phyloP scores from a whole-genome alignment of 2,329 filamentous ascomycete genomes.

The Ophiostoma ips region DNA sequence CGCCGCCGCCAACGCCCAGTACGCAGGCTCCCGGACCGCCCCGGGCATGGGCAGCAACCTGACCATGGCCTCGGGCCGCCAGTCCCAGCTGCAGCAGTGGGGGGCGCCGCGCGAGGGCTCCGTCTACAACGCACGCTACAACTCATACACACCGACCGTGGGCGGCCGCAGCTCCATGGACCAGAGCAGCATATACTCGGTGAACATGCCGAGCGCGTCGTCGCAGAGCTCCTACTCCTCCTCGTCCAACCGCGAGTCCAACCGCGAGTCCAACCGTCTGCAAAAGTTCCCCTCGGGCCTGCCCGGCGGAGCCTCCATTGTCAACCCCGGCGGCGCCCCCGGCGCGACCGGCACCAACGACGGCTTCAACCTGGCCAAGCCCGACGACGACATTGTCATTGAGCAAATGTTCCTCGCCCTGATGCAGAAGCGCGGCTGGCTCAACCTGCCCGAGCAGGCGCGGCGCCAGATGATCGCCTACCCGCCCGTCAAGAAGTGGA shows the following conservation, averaged over 20 bases:
- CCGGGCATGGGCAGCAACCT: slow-evolving; percentile 42
- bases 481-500: slow-evolving; percentile 93
- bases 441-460: slow-evolving; percentile 89
- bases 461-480: slow-evolving; percentile 93
- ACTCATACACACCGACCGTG: slow-evolving; percentile 45
- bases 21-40: slow-evolving; percentile 49
- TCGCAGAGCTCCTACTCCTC: slow-evolving; percentile 43
- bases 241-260: slow-evolving; percentile 38
- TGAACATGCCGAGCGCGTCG: slow-evolving; percentile 39
- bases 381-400: slow-evolving; percentile 67
- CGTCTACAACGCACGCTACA: slow-evolving; percentile 43
- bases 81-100: slow-evolving; percentile 68
- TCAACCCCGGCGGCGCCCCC: background rate
- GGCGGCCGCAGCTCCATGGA: slow-evolving; percentile 43
- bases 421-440: slow-evolving; percentile 97
- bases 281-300: slow-evolving; percentile 28
- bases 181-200: slow-evolving; percentile 40
- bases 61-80: slow-evolving; percentile 59
- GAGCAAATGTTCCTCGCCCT: slow-evolving; percentile 84
- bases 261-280: slow-evolving; percentile 46
- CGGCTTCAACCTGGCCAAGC: slow-evolving; percentile 52
- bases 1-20: slow-evolving; percentile 34
- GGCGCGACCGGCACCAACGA: slow-evolving; percentile 21
- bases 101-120: slow-evolving; percentile 43
- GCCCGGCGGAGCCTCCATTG: background rate